Conservation (phyloP, 2,329 filamentous ascomycete genomes). For the Endoconidiophora laricicola region DNA sequence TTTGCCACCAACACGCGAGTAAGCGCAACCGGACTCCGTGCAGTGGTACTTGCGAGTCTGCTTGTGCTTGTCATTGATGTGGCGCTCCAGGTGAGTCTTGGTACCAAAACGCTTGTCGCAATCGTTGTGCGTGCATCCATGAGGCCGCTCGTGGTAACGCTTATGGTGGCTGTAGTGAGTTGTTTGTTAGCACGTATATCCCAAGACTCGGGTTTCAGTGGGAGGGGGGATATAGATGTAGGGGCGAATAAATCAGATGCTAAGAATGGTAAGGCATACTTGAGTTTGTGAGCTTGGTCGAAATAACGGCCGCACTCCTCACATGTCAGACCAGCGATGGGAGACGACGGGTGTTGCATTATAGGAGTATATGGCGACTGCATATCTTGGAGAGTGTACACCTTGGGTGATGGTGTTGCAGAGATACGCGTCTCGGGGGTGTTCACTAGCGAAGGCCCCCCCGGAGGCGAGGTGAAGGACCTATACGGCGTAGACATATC, state of each 20-base stretch:
- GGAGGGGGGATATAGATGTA: conserved; percentile 1
- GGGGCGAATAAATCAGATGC: not conserved
- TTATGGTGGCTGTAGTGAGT: conserved; percentile 34
- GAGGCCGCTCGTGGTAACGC: conserved; percentile 42
- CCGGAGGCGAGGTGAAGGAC: conserved; percentile 21
- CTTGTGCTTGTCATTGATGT: conserved; percentile 44
- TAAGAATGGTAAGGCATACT: conserved; percentile 24
- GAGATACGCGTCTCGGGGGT: conserved; percentile 31
- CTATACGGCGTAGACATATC: conserved; percentile 28
- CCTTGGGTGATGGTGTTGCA: conserved; percentile 26
- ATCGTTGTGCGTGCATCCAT: conserved; percentile 35
- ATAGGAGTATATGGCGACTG: conserved; percentile 19
- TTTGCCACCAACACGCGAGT: conserved; percentile 39
- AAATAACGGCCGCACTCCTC: conserved; percentile 31
- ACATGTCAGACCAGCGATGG: conserved; percentile 20
- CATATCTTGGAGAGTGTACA: conserved; percentile 22
- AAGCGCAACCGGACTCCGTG: conserved; percentile 35
- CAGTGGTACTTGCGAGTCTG: conserved; percentile 45
- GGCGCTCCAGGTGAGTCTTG: conserved; percentile 43
- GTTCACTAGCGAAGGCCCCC: conserved; percentile 25
- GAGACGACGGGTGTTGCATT: conserved; percentile 8
- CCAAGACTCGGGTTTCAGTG: not conserved
- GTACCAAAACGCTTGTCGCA: conserved; percentile 43
- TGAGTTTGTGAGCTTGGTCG: conserved; percentile 43
- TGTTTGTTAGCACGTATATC: conserved; percentile 15